Conservation (phyloP, 2,329 filamentous ascomycete species). For the Diaporthe sp. region DNA sequence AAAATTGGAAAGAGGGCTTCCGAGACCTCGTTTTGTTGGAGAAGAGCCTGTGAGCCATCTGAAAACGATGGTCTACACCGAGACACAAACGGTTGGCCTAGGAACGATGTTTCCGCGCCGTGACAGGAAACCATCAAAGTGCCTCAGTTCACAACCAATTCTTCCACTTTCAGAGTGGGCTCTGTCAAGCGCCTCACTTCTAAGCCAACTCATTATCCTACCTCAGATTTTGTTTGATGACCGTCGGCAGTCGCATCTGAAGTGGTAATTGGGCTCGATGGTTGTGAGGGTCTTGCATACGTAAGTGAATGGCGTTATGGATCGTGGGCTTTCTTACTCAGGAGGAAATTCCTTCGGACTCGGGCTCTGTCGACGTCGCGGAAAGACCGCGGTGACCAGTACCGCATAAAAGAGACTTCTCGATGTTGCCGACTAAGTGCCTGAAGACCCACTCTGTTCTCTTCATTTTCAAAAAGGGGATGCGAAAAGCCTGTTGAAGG, state of each 20-base stretch:
- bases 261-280: neutral
- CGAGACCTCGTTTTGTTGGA: constrained; percentile 65
- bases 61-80: neutral
- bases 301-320: neutral
- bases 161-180: neutral
- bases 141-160: neutral
- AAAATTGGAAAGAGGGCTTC: constrained; percentile 68
- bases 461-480: neutral
- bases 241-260: neutral
- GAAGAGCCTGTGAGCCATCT: constrained; percentile 56
- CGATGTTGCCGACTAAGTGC: neutral
- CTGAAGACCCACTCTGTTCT: neutral
- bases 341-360: neutral
- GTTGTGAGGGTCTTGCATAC: neutral
- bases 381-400: neutral
- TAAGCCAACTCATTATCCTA: neutral
- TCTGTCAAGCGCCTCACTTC: too few species aligned
- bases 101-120: neutral
- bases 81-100: neutral
- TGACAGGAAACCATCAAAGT: neutral
- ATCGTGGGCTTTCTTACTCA: neutral
- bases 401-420: neutral
- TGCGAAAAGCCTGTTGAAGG: neutral
- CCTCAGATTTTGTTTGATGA: neutral
- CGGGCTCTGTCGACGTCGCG: neutral